Evolutionary conservation across 2,329 filamentous ascomycete species (phyloP), one percentile per base, ranked within the genome.

Genomic region (Corinectria fuckeliana): DNA sequence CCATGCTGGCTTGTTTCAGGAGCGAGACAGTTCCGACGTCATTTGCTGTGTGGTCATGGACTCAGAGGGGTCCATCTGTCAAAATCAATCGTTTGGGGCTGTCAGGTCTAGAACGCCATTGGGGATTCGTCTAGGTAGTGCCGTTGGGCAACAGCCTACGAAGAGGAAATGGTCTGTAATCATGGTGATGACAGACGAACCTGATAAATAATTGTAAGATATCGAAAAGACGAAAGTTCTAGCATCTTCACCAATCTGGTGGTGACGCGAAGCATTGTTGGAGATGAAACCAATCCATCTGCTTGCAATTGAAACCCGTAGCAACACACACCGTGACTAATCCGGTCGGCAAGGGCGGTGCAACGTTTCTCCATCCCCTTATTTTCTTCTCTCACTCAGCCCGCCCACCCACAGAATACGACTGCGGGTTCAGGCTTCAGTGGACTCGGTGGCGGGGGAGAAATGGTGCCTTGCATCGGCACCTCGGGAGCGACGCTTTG

Each of bases 391-490:
- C 16, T 16, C n/a, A n/a, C n/a, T n/a, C n/a, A n/a, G n/a, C n/a
- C n/a, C n/a, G n/a, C n/a, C n/a, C n/a, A 9, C 42, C 42, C 42
- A 45, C 42, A 20, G 26, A 45, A 45, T 45, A 45, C 42, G 25
- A 11, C n/a, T n/a, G 16, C 25, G 23, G 48, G 36, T 36, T 36
- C 18, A 34, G 26, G 14, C 23, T 21, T n/a, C 16, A 11, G 45
- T 25, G 36, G 50, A 21, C 21, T 45, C 30, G 14, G 50, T 50
- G 53, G 53, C 45, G 47, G 20, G 14, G 16, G 5, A 4, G 20
- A 38, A 18, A 10, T 16, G 16, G 41, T 52, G 41, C 48, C 48
- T 48, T 58, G 49, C 55, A 58, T 58, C 55, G 55, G 55, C 55
- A 48, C 48, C 25, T 58, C 56, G 56, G 56, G 36, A 41, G 25